A percentile compares a stretch with the other conserved stretches of the same genome.
Conservation (phyloP, 257 asterid species). For the Ilex asprella region DNA sequence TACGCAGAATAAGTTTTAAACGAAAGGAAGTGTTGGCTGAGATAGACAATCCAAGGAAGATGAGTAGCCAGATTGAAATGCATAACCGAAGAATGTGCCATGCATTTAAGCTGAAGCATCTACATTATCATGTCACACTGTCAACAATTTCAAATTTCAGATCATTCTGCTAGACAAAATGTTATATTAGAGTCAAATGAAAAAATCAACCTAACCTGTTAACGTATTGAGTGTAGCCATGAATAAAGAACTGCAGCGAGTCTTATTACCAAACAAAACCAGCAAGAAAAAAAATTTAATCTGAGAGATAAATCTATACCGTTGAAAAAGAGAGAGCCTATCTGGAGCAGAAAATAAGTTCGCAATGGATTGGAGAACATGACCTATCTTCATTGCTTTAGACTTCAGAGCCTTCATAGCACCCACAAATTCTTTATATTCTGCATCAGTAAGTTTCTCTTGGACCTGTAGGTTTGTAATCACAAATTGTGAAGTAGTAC, state of each 20-base stretch:
- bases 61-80: too few species aligned
- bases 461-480: constrained; percentile 50
- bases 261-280: not conserved
- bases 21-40: too few species aligned
- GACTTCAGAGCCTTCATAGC: constrained; percentile 77
- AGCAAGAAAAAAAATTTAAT: not conserved
- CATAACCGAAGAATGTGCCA: too few species aligned
- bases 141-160: too few species aligned
- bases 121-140: too few species aligned
- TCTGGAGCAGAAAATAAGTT: constrained; percentile 73
- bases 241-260: not conserved
- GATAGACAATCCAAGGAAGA: too few species aligned
- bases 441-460: constrained; percentile 68
- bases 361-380: constrained; percentile 73
- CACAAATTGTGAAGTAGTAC: not conserved
- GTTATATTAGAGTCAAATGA: too few species aligned
- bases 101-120: too few species aligned
- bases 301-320: constrained; percentile 33
- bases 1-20: too few species aligned
- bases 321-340: constrained; percentile 72
- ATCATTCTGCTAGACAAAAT: too few species aligned
- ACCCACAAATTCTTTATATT: constrained; percentile 72
- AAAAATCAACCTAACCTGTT: too few species aligned
- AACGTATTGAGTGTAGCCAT: not conserved
- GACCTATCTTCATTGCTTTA: constrained; percentile 66